phyloP scores from a whole-genome alignment of 2,329 filamentous ascomycete genomes.

The Fusarium sp. region DNA sequence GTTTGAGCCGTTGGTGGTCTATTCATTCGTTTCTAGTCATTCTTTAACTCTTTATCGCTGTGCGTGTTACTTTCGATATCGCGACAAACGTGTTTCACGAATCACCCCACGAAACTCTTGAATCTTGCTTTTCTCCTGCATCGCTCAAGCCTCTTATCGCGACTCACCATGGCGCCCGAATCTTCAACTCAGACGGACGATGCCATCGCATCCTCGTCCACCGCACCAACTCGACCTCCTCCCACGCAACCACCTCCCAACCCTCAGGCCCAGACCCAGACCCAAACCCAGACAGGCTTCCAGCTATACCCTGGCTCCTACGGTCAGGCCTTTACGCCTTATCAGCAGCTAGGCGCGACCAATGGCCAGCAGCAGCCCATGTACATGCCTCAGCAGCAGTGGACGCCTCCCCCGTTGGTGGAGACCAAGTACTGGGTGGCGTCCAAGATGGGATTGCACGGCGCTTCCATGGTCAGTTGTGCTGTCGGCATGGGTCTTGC shows the following conservation, averaged over 20 bases:
- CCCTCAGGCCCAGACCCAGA: conserved; percentile 12
- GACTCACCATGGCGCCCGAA: conserved; percentile 37
- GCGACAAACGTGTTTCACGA: background rate
- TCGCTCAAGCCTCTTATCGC: background rate
- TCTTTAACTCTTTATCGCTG: conserved; percentile 10
- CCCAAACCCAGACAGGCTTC: conserved; percentile 16
- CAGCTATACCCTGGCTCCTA: conserved; percentile 40
- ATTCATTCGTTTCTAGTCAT: conserved; percentile 11
- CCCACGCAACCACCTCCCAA: conserved; percentile 21
- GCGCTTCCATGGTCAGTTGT: conserved; percentile 38
- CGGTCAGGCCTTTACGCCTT: conserved; percentile 40
- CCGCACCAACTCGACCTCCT: conserved; percentile 20
- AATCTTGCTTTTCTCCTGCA: background rate
- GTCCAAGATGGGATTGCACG: conserved; percentile 47
- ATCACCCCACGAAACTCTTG: background rate
- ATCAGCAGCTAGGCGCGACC: conserved; percentile 26
- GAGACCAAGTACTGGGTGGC: conserved; percentile 41
- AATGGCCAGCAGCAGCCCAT: conserved; percentile 7
- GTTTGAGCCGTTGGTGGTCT: background rate
- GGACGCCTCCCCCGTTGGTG: conserved; percentile 20
- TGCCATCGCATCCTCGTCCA: conserved; percentile 8
- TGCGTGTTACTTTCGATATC: background rate
- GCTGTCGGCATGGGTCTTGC: conserved; percentile 44
- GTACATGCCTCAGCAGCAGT: conserved; percentile 15
- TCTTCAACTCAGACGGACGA: conserved; percentile 35